Percentiles rank a stretch among this genome's conserved stretches.
These are phyloP conservation scores for Shiraia sp. DNA, from an alignment of 2,329 filamentous ascomycete species.

Conservation along the genomic window DNA sequence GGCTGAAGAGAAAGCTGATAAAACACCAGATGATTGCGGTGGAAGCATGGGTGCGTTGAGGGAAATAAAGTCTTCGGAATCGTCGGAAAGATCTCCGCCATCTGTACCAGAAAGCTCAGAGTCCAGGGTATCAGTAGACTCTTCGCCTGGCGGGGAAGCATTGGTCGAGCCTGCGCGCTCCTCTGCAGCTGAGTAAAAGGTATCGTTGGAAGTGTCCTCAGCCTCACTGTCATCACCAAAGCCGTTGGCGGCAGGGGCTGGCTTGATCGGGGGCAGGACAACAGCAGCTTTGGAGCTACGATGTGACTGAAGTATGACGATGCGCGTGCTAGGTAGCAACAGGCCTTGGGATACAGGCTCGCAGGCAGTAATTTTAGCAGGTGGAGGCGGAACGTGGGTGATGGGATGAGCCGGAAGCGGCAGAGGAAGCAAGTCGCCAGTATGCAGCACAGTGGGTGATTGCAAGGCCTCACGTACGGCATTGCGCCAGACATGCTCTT, in stretches of 20 bases:
- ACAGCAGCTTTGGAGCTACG: conserved; percentile 55
- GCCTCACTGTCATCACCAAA: conserved; percentile 70
- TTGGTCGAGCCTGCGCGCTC: conserved; percentile 56
- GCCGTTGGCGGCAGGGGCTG: conserved; percentile 61
- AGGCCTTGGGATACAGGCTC: conserved; percentile 92
- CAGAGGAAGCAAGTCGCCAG: conserved; percentile 80
- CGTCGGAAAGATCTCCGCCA: conserved; percentile 82
- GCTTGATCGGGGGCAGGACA: conserved; percentile 47
- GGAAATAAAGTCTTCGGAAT: conserved; percentile 93
- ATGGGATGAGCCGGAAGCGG: conserved; percentile 78
- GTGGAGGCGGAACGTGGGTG: conserved; percentile 80
- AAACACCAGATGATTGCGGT: conserved; percentile 74
- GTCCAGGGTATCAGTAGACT: conserved; percentile 52
- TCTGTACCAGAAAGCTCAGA: conserved; percentile 66
- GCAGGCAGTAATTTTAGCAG: conserved; percentile 87
- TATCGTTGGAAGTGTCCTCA: conserved; percentile 85
- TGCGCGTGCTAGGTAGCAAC: conserved; percentile 75
- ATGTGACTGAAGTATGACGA: conserved; percentile 74
- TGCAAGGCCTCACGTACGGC: conserved; percentile 73
- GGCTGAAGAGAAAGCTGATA: conserved; percentile 78
- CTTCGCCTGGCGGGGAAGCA: conserved; percentile 44
- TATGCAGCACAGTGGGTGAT: conserved; percentile 75
- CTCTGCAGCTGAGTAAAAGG: conserved; percentile 91
- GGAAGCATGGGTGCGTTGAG: conserved; percentile 78
- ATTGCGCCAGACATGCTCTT: conserved; percentile 42